Evolutionary conservation across 2,329 filamentous ascomycete genomes (phyloP).

Genomic region (Pestalotiopsis sp.): DNA sequence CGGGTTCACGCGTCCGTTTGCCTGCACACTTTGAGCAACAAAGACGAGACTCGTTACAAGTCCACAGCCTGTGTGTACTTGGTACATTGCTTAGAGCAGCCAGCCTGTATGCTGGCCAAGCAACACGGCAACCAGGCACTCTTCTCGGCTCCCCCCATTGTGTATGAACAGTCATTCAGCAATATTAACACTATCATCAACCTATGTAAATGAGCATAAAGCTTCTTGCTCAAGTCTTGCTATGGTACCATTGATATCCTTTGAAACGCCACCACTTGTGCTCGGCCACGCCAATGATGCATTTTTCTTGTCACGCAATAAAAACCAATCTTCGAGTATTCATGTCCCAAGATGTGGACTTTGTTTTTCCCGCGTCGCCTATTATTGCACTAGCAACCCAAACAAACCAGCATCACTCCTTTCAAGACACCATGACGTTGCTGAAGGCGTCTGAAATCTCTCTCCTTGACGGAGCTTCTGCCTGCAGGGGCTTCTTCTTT

Average conservation of each 20-base stretch:
- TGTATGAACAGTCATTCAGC: not conserved
- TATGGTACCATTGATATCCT: not conserved
- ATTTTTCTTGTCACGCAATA: not conserved
- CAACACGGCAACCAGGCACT: too few species aligned
- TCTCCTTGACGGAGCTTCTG: slow-evolving; percentile 43
- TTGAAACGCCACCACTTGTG: not conserved
- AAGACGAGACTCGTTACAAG: too few species aligned
- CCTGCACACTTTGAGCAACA: too few species aligned
- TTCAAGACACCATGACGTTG: slow-evolving; percentile 54
- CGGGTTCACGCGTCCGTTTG: too few species aligned
- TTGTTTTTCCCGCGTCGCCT: not conserved
- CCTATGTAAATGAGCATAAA: not conserved
- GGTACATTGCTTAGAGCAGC: too few species aligned
- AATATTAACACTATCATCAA: not conserved
- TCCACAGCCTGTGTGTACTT: too few species aligned
- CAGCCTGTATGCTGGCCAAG: too few species aligned
- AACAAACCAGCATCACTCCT: not conserved
- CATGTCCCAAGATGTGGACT: not conserved
- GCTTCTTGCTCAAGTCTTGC: not conserved
- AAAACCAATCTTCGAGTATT: not conserved
- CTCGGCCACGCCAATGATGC: not conserved
- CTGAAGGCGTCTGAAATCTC: slow-evolving; percentile 60
- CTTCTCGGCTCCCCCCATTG: not conserved
- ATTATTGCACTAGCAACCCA: slow-evolving; percentile 5
- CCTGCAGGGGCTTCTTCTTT: slow-evolving; percentile 37